phyloP scores from a whole-genome alignment of 1,139 yeast species.

The Suhomyces chickasaworum region DNA sequence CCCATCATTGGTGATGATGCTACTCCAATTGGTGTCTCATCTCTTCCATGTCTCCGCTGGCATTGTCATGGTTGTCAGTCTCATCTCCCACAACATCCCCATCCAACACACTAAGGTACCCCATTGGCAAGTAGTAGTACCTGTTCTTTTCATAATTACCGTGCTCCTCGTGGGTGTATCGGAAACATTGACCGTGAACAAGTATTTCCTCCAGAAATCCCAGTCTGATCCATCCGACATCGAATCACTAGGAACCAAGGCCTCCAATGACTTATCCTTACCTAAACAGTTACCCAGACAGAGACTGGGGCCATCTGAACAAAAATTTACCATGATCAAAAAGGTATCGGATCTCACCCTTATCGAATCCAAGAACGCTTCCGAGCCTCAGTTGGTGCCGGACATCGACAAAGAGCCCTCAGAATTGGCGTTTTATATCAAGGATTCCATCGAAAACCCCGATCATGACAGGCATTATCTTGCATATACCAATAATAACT shows the following conservation, averaged over 20 bases:
- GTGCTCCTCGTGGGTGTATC: slow-evolving; percentile 12
- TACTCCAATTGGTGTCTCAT: slow-evolving; percentile 2
- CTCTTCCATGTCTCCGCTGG: slow-evolving; percentile 24
- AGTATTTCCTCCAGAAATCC: not conserved
- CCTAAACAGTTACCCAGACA: too few relatives aligned
- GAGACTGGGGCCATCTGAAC: too few relatives aligned
- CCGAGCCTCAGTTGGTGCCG: slow-evolving; percentile 1
- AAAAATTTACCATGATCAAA: slow-evolving; percentile 7
- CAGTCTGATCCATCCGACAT: not conserved
- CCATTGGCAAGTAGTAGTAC: slow-evolving; percentile 15
- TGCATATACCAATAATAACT: slow-evolving; percentile 19
- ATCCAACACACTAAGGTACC: not conserved
- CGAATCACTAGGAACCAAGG: slow-evolving; percentile 2
- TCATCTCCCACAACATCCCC: slow-evolving; percentile 14
- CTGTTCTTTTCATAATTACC: slow-evolving; percentile 16
- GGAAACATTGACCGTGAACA: not conserved
- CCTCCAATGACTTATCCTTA: not conserved
- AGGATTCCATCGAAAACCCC: slow-evolving; percentile 14
- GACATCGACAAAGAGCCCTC: slow-evolving; percentile 14
- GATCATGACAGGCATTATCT: slow-evolving; percentile 11
- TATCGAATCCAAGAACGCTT: slow-evolving; percentile 10
- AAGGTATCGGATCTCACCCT: slow-evolving; percentile 19
- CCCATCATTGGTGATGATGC: not conserved
- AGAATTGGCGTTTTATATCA: slow-evolving; percentile 15
- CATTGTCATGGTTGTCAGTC: slow-evolving; percentile 20